phyloP scores from a whole-genome alignment of 495 filamentous ascomycete genomes.

The Xylaria castorea region DNA sequence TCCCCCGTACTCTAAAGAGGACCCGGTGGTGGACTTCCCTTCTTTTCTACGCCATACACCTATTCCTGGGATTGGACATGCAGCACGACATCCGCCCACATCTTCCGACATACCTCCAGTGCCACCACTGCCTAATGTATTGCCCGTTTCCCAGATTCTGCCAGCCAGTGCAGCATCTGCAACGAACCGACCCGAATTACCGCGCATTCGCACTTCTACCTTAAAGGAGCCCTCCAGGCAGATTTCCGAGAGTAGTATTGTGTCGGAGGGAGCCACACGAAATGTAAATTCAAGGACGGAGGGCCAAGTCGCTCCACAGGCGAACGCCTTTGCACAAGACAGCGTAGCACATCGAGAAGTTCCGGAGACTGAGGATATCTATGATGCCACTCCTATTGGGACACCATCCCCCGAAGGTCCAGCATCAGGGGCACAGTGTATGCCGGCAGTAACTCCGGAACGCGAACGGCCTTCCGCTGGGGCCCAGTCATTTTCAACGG shows the following conservation, averaged over 20 bases:
- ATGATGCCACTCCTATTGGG: constrained; percentile 63
- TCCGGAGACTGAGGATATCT: constrained; percentile 53
- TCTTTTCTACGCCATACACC: constrained; percentile 52
- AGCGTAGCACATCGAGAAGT: constrained; percentile 22
- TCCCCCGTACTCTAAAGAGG: constrained; percentile 80
- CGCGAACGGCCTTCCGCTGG: constrained; percentile 29
- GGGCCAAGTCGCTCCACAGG: constrained; percentile 5
- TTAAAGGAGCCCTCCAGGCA: not conserved
- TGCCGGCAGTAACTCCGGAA: constrained; percentile 28
- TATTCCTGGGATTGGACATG: constrained; percentile 30
- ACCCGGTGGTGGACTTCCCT: constrained; percentile 63
- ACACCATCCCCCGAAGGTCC: constrained; percentile 40
- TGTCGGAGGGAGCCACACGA: not conserved
- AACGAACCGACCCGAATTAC: constrained; percentile 36
- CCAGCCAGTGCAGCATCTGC: constrained; percentile 31
- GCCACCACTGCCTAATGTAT: constrained; percentile 32
- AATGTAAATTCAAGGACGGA: not conserved
- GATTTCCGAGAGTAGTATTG: not conserved
- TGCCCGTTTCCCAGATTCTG: constrained; percentile 39
- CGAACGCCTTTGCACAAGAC: constrained; percentile 26
- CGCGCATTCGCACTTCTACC: constrained; percentile 36
- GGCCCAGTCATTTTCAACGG: constrained; percentile 28
- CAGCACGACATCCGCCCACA: constrained; percentile 11
- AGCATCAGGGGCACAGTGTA: not conserved
- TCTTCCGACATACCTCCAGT: constrained; percentile 40